A percentile compares a stretch with the other conserved stretches of the same genome.
Evolutionary conservation across 2,329 filamentous ascomycete species (phyloP).

Genomic region (Fusarium drepaniforme): DNA sequence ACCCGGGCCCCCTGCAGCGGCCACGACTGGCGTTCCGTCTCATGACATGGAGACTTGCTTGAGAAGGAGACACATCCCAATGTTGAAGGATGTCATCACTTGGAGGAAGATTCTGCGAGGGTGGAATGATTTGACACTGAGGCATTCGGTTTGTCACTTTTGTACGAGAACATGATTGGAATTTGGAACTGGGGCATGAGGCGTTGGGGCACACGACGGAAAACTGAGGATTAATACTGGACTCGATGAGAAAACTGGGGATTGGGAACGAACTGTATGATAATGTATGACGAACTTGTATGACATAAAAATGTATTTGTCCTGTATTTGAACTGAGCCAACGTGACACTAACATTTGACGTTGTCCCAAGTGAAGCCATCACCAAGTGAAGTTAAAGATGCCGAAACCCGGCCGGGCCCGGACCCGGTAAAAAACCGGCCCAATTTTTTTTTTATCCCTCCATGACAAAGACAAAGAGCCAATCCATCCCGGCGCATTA

Average conservation of each 20-base stretch:
- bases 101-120: background rate
- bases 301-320: background rate
- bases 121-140: background rate
- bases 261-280: background rate
- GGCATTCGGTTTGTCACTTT: background rate
- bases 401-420: background rate
- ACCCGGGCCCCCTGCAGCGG: background rate
- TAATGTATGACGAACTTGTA: background rate
- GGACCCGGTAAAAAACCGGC: slow-evolving; percentile 37
- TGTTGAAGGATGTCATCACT: background rate
- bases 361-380: background rate
- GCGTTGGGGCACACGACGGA: background rate
- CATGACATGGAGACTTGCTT: background rate
- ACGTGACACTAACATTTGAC: background rate
- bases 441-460: slow-evolving; percentile 33
- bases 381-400: background rate
- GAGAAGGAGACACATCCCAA: background rate
- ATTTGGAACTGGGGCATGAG: background rate
- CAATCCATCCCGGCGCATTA: slow-evolving; percentile 41
- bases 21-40: background rate
- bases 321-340: background rate
- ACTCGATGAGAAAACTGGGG: background rate
- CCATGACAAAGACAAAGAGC: slow-evolving; percentile 18
- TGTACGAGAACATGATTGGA: background rate
- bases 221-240: background rate